Conservation (phyloP, 495 filamentous ascomycete species). For the Neurospora sp. region DNA sequence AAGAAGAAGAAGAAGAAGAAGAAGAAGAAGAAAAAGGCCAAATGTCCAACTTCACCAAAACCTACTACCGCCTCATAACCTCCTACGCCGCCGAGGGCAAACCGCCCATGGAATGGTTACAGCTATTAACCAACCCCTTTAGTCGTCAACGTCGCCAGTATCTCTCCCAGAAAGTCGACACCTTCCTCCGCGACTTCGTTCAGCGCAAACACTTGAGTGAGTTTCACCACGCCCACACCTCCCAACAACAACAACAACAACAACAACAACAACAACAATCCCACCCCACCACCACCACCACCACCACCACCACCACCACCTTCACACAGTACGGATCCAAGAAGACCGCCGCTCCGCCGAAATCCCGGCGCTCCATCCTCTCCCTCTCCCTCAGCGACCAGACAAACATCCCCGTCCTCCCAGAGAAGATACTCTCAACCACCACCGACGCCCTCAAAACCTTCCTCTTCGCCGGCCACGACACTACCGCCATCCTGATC, state of each 20-base stretch:
- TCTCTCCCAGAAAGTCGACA: constrained; percentile 6
- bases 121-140: background rate
- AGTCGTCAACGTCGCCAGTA: background rate
- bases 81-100: constrained; percentile 9
- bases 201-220: constrained; percentile 14
- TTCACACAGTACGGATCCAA: background rate
- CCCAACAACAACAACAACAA: background rate
- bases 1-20: constrained; percentile 1
- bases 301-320: background rate
- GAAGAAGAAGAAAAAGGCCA: background rate
- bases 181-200: constrained; percentile 13
- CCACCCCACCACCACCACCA: background rate
- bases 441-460: constrained; percentile 29
- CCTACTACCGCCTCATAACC: constrained; percentile 17
- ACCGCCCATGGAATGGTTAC: constrained; percentile 13
- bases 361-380: constrained; percentile 20
- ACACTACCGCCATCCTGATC: constrained; percentile 35
- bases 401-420: constrained; percentile 3
- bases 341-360: background rate
- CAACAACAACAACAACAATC: background rate
- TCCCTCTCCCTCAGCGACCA: constrained; percentile 17
- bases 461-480: constrained; percentile 41
- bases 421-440: constrained; percentile 7
- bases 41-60: constrained; percentile 17
- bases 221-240: background rate